Evolutionary conservation across 73 alveolate genomes (phyloP).

Genomic region (Paramecium caudatum): DNA sequence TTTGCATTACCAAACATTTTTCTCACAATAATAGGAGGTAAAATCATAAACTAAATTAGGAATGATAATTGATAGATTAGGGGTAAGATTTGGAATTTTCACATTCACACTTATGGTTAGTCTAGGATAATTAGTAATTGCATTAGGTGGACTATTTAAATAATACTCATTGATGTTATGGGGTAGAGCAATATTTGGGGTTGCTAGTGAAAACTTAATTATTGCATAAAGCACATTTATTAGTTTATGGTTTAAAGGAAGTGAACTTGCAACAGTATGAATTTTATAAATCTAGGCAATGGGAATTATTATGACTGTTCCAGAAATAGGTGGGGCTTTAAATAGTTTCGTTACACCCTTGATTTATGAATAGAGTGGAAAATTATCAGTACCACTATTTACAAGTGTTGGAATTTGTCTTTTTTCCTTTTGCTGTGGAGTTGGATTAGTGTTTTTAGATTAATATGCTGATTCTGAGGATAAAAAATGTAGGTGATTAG

Average conservation of each 20-base stretch:
- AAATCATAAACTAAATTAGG: neutral
- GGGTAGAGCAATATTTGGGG: constrained; percentile 68
- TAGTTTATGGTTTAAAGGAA: constrained; percentile 66
- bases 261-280: constrained; percentile 52
- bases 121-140: constrained; percentile 29
- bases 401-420: constrained; percentile 56
- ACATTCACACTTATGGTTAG: constrained; percentile 51
- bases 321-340: constrained; percentile 66
- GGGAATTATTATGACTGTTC: constrained; percentile 58
- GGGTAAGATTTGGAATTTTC: constrained; percentile 52
- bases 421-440: constrained; percentile 49
- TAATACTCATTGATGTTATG: constrained; percentile 6
- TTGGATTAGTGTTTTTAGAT: constrained; percentile 15
- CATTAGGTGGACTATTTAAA: constrained; percentile 35
- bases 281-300: constrained; percentile 16
- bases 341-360: constrained; percentile 58
- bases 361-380: neutral
- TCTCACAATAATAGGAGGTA: constrained; percentile 63
- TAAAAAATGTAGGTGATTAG: constrained; percentile 11
- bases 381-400: constrained; percentile 47
- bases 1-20: constrained; percentile 58
- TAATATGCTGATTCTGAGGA: constrained; percentile 25
- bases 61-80: constrained; percentile 56
- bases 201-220: constrained; percentile 57
- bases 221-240: constrained; percentile 63